A percentile compares a stretch with the other conserved stretches of the same genome.
phyloP scores from a whole-genome alignment of 345 rosid genomes.

The Eucalyptus brandiana region DNA sequence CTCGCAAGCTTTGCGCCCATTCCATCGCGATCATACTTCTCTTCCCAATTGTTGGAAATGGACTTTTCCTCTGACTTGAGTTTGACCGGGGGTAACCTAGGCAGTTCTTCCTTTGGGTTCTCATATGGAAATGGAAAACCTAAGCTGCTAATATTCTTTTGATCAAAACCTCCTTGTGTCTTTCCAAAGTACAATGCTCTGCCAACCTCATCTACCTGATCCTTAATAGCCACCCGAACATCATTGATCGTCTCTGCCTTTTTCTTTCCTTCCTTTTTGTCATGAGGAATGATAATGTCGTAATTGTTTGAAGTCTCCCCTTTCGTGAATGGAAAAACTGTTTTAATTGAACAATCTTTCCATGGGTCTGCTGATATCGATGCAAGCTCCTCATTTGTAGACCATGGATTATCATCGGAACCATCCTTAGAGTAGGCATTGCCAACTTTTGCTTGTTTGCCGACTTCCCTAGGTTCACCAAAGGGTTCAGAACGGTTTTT shows the following conservation, averaged over 20 bases:
- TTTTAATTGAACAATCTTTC: slow-evolving; percentile 72
- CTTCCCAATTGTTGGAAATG: slow-evolving; percentile 70
- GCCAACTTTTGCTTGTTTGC: slow-evolving; percentile 19
- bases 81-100: slow-evolving; percentile 94
- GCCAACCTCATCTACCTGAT: slow-evolving; percentile 92
- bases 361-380: slow-evolving; percentile 37
- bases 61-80: slow-evolving; percentile 88
- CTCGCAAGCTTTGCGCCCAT: slow-evolving; percentile 34
- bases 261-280: slow-evolving; percentile 64
- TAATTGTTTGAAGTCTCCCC: slow-evolving; percentile 40
- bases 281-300: slow-evolving; percentile 14
- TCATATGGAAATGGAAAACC: slow-evolving; percentile 48
- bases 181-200: slow-evolving; percentile 67
- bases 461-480: slow-evolving; percentile 32
- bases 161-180: slow-evolving; percentile 37
- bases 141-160: slow-evolving; percentile 24
- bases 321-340: slow-evolving; percentile 55
- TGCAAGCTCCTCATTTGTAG: slow-evolving; percentile 29
- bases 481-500: slow-evolving; percentile 25
- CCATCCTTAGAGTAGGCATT: slow-evolving; percentile 15
- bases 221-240: slow-evolving; percentile 44
- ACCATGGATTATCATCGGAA: slow-evolving; percentile 28
- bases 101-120: slow-evolving; percentile 70
- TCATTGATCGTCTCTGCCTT: slow-evolving; percentile 19
- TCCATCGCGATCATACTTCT: slow-evolving; percentile 68